Evolutionary conservation across 495 filamentous ascomycete species (phyloP), one percentile per base, ranked within the genome.

Genomic region (Staphylotrichum tortipilum): DNA sequence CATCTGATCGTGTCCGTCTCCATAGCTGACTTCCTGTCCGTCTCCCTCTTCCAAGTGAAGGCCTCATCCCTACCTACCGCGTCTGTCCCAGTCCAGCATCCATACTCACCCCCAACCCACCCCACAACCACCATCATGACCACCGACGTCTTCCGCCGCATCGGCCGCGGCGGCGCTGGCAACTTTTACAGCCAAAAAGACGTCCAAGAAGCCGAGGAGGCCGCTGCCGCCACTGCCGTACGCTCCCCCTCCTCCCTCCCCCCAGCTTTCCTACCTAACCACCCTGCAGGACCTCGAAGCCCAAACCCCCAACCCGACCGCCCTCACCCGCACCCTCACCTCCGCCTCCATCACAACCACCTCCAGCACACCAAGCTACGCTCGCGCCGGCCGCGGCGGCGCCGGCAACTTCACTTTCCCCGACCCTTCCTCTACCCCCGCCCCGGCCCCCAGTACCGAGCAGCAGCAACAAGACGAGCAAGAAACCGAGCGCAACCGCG

Each of bases 141-240:
- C 10, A 23, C 55, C 28, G 61, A 67, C n/a, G 59, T 57, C 29
- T 64, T 60, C 44, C 54, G 64, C 44, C 48, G 57, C n/a, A 59
- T 68, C 7, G 66, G 66, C 42, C 64, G 81, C 26, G 82, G 82
- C 28, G 82, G 81, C 30, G 80, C 80, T 2, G 81, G 80, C 29
- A 84, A 85, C 61, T 83, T 78, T 60, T 74, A 75, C 45, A 70
- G 66, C 57, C 68, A 76, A 46, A 68, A 74, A 56, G 74, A 81
- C 46, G 53, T 78, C 28, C 66, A 76, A 30, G 74, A 77, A 31
- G 70, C 60, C 34, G 56, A 57, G 45, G 68, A 69, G 49, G 55
- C 52, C 11, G 45, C 44, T 11, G 18, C n/a, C 26, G 26, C 26
- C 26, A 10, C 10, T 10, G 10, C 11, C 14, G 22, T 14, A 33